Evolutionary conservation across 148 eudicot species (phyloP).

Genomic region (Vaccinium corymbosum): DNA sequence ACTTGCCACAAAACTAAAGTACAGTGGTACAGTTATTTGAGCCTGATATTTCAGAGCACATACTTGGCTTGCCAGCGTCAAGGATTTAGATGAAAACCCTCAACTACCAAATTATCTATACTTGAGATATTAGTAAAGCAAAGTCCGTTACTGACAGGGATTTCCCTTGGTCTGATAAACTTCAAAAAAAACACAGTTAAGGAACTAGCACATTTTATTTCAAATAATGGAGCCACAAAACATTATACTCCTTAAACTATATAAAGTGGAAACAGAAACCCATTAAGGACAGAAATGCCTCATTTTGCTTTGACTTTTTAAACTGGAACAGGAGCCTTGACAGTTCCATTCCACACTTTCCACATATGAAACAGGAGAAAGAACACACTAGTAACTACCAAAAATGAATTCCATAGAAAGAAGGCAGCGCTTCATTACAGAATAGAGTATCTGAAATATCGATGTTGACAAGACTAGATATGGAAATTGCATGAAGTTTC

Average conservation of each 20-base stretch:
- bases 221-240: background rate
- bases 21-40: background rate
- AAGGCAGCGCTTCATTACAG: background rate
- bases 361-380: background rate
- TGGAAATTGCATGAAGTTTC: constrained; percentile 4
- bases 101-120: background rate
- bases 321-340: background rate
- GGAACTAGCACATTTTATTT: constrained; percentile 3
- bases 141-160: background rate
- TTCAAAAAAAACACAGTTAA: background rate
- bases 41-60: constrained; percentile 8
- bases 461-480: background rate
- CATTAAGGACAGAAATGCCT: background rate
- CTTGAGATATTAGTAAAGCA: background rate
- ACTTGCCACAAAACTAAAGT: background rate
- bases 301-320: background rate
- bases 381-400: background rate
- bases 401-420: background rate
- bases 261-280: background rate
- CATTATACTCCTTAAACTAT: background rate
- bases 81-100: constrained; percentile 5
- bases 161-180: background rate
- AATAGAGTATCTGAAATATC: background rate
- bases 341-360: background rate
- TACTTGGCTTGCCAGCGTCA: background rate